Percentiles rank a stretch among this genome's conserved stretches.
Evolutionary conservation across 257 asterid species (phyloP).

Genomic region (Przewalskia tangutica): DNA sequence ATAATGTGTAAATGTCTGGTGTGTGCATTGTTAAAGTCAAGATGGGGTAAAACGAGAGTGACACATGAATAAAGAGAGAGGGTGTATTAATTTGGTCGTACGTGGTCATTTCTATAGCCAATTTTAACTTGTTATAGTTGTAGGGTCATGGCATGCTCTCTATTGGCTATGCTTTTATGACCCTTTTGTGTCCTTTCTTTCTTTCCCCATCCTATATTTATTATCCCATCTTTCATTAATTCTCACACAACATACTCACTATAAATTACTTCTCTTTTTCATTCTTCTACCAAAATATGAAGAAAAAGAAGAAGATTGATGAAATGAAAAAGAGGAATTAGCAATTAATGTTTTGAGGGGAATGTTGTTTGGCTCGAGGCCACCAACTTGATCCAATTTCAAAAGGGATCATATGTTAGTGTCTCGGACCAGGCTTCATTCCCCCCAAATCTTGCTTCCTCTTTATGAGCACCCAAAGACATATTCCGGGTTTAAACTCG

Average conservation of each 20-base stretch:
- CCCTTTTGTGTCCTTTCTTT: conserved; percentile 40
- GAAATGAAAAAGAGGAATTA: conserved; percentile 19
- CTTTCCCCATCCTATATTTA: conserved; percentile 39
- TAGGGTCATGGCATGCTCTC: conserved; percentile 33
- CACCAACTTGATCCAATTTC: conserved; percentile 30
- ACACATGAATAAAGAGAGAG: not conserved
- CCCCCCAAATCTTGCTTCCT: conserved; percentile 80
- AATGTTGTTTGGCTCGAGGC: conserved; percentile 98
- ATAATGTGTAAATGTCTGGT: not conserved
- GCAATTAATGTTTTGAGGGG: conserved; percentile 59
- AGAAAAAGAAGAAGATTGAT: not conserved
- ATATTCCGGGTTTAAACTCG: not conserved
- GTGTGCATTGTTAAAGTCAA: not conserved
- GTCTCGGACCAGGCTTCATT: conserved; percentile 99
- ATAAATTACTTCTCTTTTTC: not conserved
- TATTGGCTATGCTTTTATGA: conserved; percentile 49
- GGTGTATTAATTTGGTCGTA: not conserved
- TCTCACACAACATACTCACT: not conserved
- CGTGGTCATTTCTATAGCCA: conserved; percentile 19
- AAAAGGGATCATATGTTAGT: not conserved
- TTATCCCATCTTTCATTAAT: conserved; percentile 3
- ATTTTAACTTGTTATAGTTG: conserved; percentile 15
- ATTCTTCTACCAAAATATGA: not conserved
- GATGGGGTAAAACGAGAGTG: not conserved
- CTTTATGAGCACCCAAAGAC: not conserved